These are phyloP conservation scores for Monilinia fructigena DNA, from an alignment of 2,329 filamentous ascomycete genomes.

Conservation along the genomic window DNA sequence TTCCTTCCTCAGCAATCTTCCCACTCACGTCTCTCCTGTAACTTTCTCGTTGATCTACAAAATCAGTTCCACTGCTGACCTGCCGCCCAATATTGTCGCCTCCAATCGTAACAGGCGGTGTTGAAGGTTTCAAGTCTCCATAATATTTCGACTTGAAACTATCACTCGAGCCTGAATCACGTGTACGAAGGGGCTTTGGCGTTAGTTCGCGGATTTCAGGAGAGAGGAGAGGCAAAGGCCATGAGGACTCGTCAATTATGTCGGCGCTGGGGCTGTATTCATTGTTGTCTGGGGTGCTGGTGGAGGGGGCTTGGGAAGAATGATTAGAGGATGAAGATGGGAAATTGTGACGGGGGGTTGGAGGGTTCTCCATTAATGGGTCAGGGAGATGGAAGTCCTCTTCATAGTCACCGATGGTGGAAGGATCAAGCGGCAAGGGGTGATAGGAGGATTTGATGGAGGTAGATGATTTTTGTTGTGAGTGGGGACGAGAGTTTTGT, in stretches of 20 bases:
- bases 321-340: conserved; percentile 39
- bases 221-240: conserved; percentile 15
- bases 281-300: conserved; percentile 41
- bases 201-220: conserved; percentile 22
- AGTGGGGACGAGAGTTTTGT: conserved; percentile 35
- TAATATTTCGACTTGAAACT: conserved; percentile 57
- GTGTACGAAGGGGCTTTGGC: conserved; percentile 29
- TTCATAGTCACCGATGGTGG: conserved; percentile 43
- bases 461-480: conserved; percentile 30
- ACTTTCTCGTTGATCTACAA: conserved; percentile 37
- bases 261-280: conserved; percentile 47
- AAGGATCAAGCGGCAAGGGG: conserved; percentile 28
- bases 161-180: conserved; percentile 17
- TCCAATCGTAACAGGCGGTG: conserved; percentile 55
- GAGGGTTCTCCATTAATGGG: conserved; percentile 54
- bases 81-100: conserved; percentile 43
- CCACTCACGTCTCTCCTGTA: conserved; percentile 64
- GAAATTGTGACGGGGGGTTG: conserved; percentile 38
- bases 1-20: conserved; percentile 69
- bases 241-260: conserved; percentile 44
- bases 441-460: conserved; percentile 29
- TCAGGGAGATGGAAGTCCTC: conserved; percentile 46
- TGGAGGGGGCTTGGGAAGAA: conserved; percentile 38
- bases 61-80: conserved; percentile 60
- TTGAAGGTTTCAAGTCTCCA: conserved; percentile 54